Conservation (phyloP, 345 rosid genomes). For the Euphorbia lathyris region DNA sequence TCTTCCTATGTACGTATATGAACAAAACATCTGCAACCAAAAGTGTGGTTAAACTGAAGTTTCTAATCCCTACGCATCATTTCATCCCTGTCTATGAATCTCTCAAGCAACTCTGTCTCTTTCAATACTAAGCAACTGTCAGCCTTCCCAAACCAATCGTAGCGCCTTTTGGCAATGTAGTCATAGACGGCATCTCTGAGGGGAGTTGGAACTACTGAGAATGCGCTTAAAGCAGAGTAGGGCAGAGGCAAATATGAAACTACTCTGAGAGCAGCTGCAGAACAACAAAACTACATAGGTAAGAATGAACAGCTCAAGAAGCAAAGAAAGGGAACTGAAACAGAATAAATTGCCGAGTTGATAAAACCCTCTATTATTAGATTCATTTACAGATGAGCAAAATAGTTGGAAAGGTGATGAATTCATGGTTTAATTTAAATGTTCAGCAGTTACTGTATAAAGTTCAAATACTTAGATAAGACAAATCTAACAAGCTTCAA, state of each 20-base stretch:
- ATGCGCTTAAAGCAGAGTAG: conserved; percentile 58
- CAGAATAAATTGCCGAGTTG: neutral
- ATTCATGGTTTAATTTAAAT: no score
- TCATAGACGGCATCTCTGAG: conserved; percentile 74
- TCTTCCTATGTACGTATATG: neutral
- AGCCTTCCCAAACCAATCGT: conserved; percentile 74
- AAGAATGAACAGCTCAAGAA: neutral
- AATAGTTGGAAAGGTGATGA: no score
- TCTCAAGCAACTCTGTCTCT: conserved; percentile 63
- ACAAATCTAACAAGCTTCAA: neutral
- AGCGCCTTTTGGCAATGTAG: conserved; percentile 64
- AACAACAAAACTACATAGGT: neutral
- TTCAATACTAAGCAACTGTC: conserved; percentile 65
- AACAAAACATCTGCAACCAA: neutral
- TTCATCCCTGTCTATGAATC: conserved; percentile 82
- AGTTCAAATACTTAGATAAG: no score
- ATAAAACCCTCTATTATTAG: neutral
- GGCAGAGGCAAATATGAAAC: conserved; percentile 73
- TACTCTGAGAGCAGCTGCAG: conserved; percentile 80
- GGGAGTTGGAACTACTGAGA: conserved; percentile 62
- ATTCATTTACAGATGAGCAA: no score
- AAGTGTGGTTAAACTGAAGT: neutral
- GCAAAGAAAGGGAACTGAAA: neutral
- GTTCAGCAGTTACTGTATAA: no score
- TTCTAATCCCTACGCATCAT: conserved; percentile 22